Conservation (phyloP, 1,284 basidiomycete species). For the Papiliotrema laurentii region DNA sequence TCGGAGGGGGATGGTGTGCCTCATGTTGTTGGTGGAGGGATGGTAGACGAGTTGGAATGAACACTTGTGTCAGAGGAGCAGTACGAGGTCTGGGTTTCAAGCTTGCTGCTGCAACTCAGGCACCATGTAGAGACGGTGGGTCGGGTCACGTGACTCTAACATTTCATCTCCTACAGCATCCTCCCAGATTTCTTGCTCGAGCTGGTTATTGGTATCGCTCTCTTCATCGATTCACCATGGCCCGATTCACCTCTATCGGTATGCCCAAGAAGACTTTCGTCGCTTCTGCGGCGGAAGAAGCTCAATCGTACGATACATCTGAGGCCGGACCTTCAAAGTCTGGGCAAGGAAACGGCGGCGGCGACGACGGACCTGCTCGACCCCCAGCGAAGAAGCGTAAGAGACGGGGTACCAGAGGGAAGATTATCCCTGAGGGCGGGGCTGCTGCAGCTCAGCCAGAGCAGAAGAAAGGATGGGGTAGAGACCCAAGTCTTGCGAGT, state of each 20-base stretch:
- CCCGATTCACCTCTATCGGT: slow-evolving; percentile 48
- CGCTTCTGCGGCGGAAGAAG: slow-evolving; percentile 43
- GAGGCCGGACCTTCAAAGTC: slow-evolving; percentile 21
- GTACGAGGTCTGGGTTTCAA: too few relatives aligned
- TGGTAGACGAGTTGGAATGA: too few relatives aligned
- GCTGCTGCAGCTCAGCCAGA: not conserved
- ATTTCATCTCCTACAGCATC: too few relatives aligned
- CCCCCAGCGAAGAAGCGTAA: slow-evolving; percentile 20
- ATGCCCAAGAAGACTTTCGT: slow-evolving; percentile 44
- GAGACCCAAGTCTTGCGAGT: slow-evolving; percentile 42
- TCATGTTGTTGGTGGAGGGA: too few relatives aligned
- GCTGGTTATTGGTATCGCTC: too few relatives aligned
- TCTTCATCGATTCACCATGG: too few relatives aligned
- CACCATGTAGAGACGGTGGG: too few relatives aligned
- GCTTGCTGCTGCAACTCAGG: too few relatives aligned
- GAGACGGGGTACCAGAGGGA: slow-evolving; percentile 7
- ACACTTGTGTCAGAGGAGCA: too few relatives aligned
- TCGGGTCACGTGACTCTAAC: too few relatives aligned
- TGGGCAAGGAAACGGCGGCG: not conserved
- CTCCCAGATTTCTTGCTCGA: too few relatives aligned
- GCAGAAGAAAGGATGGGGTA: slow-evolving; percentile 29
- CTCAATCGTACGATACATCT: slow-evolving; percentile 6
- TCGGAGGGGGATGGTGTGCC: too few relatives aligned
- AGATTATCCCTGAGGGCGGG: slow-evolving; percentile 2
- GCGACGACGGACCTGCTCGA: slow-evolving; percentile 5